Percentiles rank a stretch among this genome's conserved stretches.
These are phyloP conservation scores for Brassica balearica DNA, from an alignment of 441 rosid species.

Conservation along the genomic window DNA sequence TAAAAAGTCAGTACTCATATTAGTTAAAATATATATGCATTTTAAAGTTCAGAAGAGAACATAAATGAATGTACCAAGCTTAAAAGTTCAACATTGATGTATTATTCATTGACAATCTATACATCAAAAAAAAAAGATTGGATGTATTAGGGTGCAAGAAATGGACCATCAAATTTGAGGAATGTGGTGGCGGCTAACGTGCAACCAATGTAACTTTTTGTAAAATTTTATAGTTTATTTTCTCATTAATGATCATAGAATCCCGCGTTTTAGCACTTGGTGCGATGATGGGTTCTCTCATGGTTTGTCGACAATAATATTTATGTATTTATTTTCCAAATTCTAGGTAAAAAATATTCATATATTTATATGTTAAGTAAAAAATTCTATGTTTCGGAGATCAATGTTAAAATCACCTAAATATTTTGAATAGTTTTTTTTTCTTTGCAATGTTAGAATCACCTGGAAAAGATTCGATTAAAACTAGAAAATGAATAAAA, in stretches of 20 bases:
- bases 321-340: neutral
- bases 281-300: conserved; percentile 41
- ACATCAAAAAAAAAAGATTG: no score
- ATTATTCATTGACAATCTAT: no score
- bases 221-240: no score
- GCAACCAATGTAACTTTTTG: no score
- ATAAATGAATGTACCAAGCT: no score
- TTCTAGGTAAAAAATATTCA: neutral
- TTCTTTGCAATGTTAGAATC: neutral
- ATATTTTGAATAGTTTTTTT: neutral
- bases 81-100: no score
- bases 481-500: neutral
- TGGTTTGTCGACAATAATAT: conserved; percentile 30
- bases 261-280: conserved; percentile 40
- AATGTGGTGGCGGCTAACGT: no score
- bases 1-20: no score
- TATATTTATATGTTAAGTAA: neutral
- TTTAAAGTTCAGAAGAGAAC: no score
- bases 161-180: no score
- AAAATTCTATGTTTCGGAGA: neutral
- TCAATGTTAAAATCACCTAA: neutral
- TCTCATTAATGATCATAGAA: conserved; percentile 32
- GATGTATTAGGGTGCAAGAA: no score
- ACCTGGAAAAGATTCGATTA: neutral
- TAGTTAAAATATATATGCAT: no score